Percentiles rank a stretch among this genome's conserved stretches.
phyloP scores from a whole-genome alignment of 495 filamentous ascomycete genomes.

The Penicillium bovifimosum region DNA sequence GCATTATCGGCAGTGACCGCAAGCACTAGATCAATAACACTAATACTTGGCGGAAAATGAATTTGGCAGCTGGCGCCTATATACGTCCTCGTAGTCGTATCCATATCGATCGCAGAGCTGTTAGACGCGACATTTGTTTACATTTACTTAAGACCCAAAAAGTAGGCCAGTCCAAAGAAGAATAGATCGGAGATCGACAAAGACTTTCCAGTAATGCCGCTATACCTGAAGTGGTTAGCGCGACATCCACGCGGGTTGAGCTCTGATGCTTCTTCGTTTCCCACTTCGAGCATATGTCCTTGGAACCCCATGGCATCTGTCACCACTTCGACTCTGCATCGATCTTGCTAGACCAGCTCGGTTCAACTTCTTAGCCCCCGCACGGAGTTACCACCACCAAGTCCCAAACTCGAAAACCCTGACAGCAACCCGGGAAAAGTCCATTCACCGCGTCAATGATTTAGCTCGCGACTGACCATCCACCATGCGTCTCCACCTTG shows the following conservation, averaged over 20 bases:
- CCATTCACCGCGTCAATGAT: conserved; percentile 12
- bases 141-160: background rate
- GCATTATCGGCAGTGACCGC: background rate
- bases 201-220: background rate
- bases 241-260: conserved; percentile 7
- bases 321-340: background rate
- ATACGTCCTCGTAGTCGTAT: too few species aligned
- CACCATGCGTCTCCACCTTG: conserved; percentile 75
- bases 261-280: background rate
- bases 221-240: conserved; percentile 1
- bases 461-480: conserved; percentile 9
- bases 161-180: background rate
- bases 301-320: background rate
- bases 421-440: background rate
- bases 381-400: background rate
- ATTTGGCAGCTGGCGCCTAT: too few species aligned
- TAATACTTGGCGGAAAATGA: too few species aligned
- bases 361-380: background rate
- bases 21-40: background rate
- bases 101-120: background rate
- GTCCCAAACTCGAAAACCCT: background rate
- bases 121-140: background rate
- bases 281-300: background rate
- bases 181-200: background rate
- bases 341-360: background rate